phyloP scores from a whole-genome alignment of 768 basidiomycete genomes.

The Mycena sanguinolenta region DNA sequence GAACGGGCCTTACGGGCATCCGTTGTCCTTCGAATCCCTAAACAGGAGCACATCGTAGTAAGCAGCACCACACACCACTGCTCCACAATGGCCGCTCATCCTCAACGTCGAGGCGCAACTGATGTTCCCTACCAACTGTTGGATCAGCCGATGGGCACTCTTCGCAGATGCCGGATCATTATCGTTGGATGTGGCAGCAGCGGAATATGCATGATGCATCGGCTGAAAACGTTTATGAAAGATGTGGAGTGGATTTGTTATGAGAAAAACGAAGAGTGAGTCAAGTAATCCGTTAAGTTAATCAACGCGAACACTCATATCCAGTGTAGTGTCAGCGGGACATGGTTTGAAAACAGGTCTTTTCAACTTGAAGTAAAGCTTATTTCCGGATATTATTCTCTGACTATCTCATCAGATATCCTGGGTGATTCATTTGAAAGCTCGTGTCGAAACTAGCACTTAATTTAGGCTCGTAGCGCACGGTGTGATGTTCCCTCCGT shows the following conservation, averaged over 20 bases:
- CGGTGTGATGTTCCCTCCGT: slow-evolving; percentile 9
- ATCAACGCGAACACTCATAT: slow-evolving; percentile 2
- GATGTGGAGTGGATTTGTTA: slow-evolving; percentile 8
- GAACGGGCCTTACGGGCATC: slow-evolving; percentile 3
- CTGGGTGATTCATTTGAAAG: slow-evolving; percentile 5
- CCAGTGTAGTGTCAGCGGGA: neutral
- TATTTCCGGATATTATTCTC: neutral
- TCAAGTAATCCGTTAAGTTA: neutral
- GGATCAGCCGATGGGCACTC: slow-evolving; percentile 12
- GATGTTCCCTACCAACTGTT: slow-evolving; percentile 9
- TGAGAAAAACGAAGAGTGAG: slow-evolving; percentile 12
- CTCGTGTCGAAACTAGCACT: slow-evolving; percentile 1
- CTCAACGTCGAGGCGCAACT: slow-evolving; percentile 2
- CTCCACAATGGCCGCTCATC: slow-evolving; percentile 6
- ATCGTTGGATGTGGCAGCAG: slow-evolving; percentile 24
- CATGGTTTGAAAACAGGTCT: slow-evolving; percentile 6
- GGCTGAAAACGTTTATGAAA: slow-evolving; percentile 9
- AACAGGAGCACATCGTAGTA: too few species aligned
- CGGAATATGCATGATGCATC: slow-evolving; percentile 15
- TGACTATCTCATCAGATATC: slow-evolving; percentile 8
- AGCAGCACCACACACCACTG: neutral
- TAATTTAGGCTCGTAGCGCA: slow-evolving; percentile 1
- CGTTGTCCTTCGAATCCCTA: too few species aligned
- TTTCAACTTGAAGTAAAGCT: neutral
- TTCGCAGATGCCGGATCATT: slow-evolving; percentile 15